Evolutionary conservation across 257 asterid species (phyloP), one percentile per base, ranked within the genome.

Genomic region (Avicennia marina): DNA sequence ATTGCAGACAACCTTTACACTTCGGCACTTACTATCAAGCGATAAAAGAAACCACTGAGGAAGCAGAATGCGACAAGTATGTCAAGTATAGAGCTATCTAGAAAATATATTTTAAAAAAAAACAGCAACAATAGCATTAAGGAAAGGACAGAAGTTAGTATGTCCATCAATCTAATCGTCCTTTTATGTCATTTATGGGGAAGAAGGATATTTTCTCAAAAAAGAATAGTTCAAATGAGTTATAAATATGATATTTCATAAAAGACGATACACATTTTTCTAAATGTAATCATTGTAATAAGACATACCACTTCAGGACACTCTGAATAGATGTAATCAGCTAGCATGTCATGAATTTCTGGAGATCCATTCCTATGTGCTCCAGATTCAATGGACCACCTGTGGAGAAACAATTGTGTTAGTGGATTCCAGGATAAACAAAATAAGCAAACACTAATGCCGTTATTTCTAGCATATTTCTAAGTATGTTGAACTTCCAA

Each of bases 311-410:
- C 72, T 66, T 91, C 98, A 69, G 98, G 94, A 38, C 94, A 91
- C 71, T 88, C 96, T 21, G 95, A 72, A 60, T 78, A 91, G 57
- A 85, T 62, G 75, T 88, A 91, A 27, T 88, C 96, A 51, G 95
- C 98, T 51, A 88, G 73, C 96, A 91, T 88, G 65, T 88, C 98
- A 56, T 91, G 96, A 24, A 91, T 72, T 71, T 91, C 96, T 25
- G 94, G 94, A 71, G 96, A 85, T 67, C 96, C 98, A 51, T 55
- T 65, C 78, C 62, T 83, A 47, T 66, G 81, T 29, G 80, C 78
- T 71, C 96, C 96, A 75, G 69, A 78, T 80, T 91, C 98, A 59
- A 70, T 60, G 36, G 98, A 91, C 98, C 98, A 91, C 85, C 98
- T 91, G 57, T 63, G 20, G 56, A 68, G 32, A 25, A 48, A 65